These are phyloP conservation scores for Sutorius australiensis DNA, from an alignment of 768 basidiomycete genomes.

Conservation along the genomic window DNA sequence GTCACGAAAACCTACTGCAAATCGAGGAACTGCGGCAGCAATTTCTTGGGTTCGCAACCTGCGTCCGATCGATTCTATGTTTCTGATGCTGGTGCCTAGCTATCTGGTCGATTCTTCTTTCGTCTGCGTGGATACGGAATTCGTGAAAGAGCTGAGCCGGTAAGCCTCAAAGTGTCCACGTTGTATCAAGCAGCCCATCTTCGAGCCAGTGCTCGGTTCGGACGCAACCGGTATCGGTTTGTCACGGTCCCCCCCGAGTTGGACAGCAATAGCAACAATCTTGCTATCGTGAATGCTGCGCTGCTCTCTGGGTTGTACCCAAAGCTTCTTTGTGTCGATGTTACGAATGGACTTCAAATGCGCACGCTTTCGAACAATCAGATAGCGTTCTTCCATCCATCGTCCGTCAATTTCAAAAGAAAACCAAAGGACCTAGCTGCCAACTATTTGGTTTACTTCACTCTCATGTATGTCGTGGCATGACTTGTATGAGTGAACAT, in stretches of 20 bases:
- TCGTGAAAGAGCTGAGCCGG: slow-evolving; percentile 73
- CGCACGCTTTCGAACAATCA: slow-evolving; percentile 83
- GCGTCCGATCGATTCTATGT: slow-evolving; percentile 1
- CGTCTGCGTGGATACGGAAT: slow-evolving; percentile 60
- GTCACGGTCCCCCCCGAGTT: slow-evolving; percentile 67
- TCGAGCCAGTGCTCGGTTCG: slow-evolving; percentile 62
- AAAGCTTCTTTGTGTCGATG: slow-evolving; percentile 76
- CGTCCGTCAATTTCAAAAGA: slow-evolving; percentile 82
- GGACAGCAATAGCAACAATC: slow-evolving; percentile 65
- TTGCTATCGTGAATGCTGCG: slow-evolving; percentile 70
- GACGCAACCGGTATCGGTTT: slow-evolving; percentile 72
- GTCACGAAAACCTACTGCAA: slow-evolving; percentile 91
- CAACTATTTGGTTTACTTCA: slow-evolving; percentile 80
- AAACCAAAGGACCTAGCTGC: slow-evolving; percentile 67
- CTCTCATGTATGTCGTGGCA: slow-evolving; percentile 61
- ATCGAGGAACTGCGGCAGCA: slow-evolving; percentile 96
- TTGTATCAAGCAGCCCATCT: slow-evolving; percentile 2
- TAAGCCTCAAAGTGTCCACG: slow-evolving; percentile 11
- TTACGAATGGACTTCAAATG: slow-evolving; percentile 50
- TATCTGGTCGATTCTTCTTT: slow-evolving; percentile 89
- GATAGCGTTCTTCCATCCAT: slow-evolving; percentile 77
- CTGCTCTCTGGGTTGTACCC: slow-evolving; percentile 87
- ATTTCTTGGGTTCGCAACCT: slow-evolving; percentile 54
- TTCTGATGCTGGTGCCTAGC: slow-evolving; percentile 34
- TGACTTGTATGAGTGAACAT: neutral